A percentile compares a stretch with the other conserved stretches of the same genome.
Evolutionary conservation across 805 yeast species (phyloP).

Genomic region (Isabelozyma pseudorhagii): DNA sequence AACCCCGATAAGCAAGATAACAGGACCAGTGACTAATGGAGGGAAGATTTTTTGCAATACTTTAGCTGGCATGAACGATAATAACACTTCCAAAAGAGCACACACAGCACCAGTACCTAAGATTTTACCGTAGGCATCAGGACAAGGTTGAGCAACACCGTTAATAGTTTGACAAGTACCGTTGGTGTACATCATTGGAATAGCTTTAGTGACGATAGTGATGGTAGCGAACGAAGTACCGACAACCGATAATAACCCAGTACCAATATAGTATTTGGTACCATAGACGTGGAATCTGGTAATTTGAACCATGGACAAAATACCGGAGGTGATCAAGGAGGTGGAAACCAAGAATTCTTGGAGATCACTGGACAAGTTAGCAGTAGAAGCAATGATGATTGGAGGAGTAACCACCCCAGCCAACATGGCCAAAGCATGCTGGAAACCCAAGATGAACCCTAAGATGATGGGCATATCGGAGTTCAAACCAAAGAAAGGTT

Average conservation of each 20-base stretch:
- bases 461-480: slow-evolving; percentile 78
- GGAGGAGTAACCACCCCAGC: slow-evolving; percentile 91
- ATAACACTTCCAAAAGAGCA: slow-evolving; percentile 66
- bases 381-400: slow-evolving; percentile 61
- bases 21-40: slow-evolving; percentile 91
- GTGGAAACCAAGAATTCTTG: slow-evolving; percentile 36
- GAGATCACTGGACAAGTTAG: slow-evolving; percentile 49
- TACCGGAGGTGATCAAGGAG: slow-evolving; percentile 37
- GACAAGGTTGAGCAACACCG: slow-evolving; percentile 74
- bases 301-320: slow-evolving; percentile 60
- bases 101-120: slow-evolving; percentile 79
- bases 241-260: slow-evolving; percentile 85
- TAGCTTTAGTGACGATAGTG: slow-evolving; percentile 40
- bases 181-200: slow-evolving; percentile 71
- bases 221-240: slow-evolving; percentile 91
- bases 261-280: slow-evolving; percentile 78
- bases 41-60: slow-evolving; percentile 75
- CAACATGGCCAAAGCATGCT: slow-evolving; percentile 85
- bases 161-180: slow-evolving; percentile 70
- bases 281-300: slow-evolving; percentile 73
- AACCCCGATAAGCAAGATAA: slow-evolving; percentile 80
- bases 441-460: slow-evolving; percentile 78
- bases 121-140: slow-evolving; percentile 86
- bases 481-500: slow-evolving; percentile 81
- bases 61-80: slow-evolving; percentile 77